Conservation (phyloP, 108 stramenopile genomes). For the Licmophora abbreviata region DNA sequence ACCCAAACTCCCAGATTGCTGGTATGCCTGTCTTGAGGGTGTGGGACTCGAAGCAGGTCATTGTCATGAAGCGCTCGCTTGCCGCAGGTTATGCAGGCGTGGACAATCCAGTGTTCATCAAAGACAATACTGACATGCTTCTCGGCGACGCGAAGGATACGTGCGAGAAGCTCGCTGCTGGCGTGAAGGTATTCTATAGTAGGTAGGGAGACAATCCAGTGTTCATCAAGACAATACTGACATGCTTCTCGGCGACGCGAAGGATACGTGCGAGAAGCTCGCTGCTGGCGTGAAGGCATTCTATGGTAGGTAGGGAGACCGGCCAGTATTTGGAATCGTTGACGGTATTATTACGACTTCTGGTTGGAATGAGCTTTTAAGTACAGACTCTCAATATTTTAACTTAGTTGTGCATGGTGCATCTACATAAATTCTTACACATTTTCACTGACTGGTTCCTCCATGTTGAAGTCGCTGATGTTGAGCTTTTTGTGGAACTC, state of each 20-base stretch:
- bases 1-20: constrained; percentile 93
- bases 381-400: no score
- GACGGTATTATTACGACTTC: no score
- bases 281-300: constrained; percentile 63
- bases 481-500: constrained; percentile 20
- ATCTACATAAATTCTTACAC: no score
- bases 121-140: constrained; percentile 97
- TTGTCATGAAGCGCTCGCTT: constrained; percentile 98
- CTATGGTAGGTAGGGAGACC: no score
- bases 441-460: no score
- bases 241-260: constrained; percentile 96
- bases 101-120: constrained; percentile 98
- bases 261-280: constrained; percentile 89
- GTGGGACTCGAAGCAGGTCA: constrained; percentile 96
- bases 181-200: constrained; percentile 55
- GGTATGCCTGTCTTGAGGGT: constrained; percentile 97
- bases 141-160: constrained; percentile 94
- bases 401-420: no score
- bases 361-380: no score
- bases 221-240: constrained; percentile 97
- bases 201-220: constrained; percentile 91
- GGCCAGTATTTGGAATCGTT: no score
- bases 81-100: constrained; percentile 98
- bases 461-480: no score
- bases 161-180: constrained; percentile 78